Evolutionary conservation across 2,329 filamentous ascomycete genomes (phyloP), one percentile per base, ranked within the genome.

Genomic region (Epicoccum nigrum): DNA sequence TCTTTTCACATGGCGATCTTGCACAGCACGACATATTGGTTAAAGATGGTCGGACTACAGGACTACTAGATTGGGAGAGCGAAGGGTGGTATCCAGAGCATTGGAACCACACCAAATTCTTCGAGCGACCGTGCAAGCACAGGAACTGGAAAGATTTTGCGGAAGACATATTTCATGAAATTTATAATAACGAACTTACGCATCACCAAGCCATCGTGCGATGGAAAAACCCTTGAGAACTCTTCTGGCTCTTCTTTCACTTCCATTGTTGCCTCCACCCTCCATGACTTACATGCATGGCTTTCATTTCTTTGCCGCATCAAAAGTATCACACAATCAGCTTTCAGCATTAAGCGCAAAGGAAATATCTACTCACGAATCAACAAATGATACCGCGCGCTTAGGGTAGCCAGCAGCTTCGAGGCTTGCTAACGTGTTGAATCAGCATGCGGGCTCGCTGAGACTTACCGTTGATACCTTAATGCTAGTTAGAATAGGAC

Each of bases 31-130:
- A 43, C 17, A 43, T 43, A 28, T 11, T 43, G 28, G 40, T 43
- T 13, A 33, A 33, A n/a, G 19, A 33, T 7, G 30, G 40, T 5
- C 28, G 12, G 19, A 33, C 33, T 4, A 43, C 40, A 17, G 40
- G 11, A 4, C n/a, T 43, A 8, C 8, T 43, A 3, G 40, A 43
- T 25, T 43, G 40, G 40, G 40, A 43, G 15, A 23, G 23, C 8
- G 40, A 9, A 11, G 40, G 40, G 12, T 43, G 40, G 40, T 43
- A 43, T n/a, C 40, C 40, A 2, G 40, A 43, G n/a, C 20, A 43
- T 17, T 43, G 40, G 40, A 28, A 43, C 20, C 33, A 43, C n/a
- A 25, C 33, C 30, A 43, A 43, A 25, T 43, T 43, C 30, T 43
- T 43, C 30, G 40, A 43, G 28, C 40, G 40, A 32, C 39, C 39